A percentile compares a stretch with the other conserved stretches of the same genome.
phyloP scores from a whole-genome alignment of 441 rosid species.

The Populus tomentosa region DNA sequence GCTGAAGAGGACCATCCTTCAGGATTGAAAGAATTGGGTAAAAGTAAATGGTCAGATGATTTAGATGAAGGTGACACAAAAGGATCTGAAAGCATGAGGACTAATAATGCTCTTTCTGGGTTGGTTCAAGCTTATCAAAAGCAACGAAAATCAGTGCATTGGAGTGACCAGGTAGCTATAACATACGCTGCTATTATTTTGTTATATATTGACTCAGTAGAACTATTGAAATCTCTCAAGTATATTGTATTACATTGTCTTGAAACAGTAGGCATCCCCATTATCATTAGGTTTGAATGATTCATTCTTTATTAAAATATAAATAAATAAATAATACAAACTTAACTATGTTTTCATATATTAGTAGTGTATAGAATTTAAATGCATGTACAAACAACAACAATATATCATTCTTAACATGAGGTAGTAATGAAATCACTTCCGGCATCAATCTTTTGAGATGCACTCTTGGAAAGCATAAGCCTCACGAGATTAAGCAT shows the following conservation, averaged over 20 bases:
- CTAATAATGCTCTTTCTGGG: conserved; percentile 48
- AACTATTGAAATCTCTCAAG: not conserved
- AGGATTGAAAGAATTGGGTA: conserved; percentile 58
- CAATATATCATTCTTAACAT: not conserved
- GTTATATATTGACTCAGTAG: not conserved
- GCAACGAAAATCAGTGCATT: conserved; percentile 64
- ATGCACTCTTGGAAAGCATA: not conserved
- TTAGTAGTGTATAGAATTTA: not conserved
- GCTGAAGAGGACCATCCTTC: conserved; percentile 40
- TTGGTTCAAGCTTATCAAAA: conserved; percentile 43
- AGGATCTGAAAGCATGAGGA: conserved; percentile 26
- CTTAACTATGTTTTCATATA: not conserved
- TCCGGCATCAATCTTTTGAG: not conserved
- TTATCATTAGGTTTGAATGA: not conserved
- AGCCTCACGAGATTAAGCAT: not conserved
- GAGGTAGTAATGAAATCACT: not conserved
- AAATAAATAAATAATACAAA: not conserved
- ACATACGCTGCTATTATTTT: not conserved
- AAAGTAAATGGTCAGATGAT: conserved; percentile 87
- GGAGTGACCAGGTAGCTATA: conserved; percentile 84
- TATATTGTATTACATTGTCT: not conserved
- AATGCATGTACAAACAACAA: not conserved
- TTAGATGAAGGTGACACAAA: conserved; percentile 55
- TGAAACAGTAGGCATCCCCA: not conserved
- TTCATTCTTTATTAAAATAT: not conserved